Base-by-base conservation (phyloP, 441 rosid species). In the Populus hybrid region DNA sequence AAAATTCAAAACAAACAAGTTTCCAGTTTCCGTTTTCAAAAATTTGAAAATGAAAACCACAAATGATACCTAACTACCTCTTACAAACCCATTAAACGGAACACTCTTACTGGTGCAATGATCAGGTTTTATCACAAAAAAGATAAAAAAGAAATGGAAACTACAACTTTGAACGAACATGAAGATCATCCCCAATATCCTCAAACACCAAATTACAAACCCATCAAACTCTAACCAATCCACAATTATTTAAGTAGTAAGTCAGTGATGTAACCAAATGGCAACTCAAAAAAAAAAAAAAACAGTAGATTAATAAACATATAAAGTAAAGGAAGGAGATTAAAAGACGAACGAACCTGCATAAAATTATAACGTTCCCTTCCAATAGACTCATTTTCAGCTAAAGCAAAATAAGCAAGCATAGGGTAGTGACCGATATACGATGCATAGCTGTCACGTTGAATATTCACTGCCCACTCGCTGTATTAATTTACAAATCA, bases 381-480 rank as follows among this genome's bases (percentile, higher is more conserved):
- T 18, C 95, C 98, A 82, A 95, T 90, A n/a, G 98, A 94, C 83
- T 94, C 98, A 30, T 94, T 95, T 77, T 94, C 97, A 12, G 99
- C 97, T 10, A 93, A 83, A 36, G 99, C 94, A 77, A 95, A 93
- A 86, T 86, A 95, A 30, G 98, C 88, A 81, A 93, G 81, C 77
- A 95, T 83, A 0, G 97, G 94, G 82, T 91, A 92, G 80, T 93
- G 99, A 21, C 99, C 99, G 16, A 92, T 59, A 85, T 95, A 95
- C 0, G 98, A 95, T 32, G 98, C 99, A 84, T 86, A 95, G 80
- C 99, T 95, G 82, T 93, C 98, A 6, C 98, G 90, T 82, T 95
- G 97, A 63, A 95, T 92, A 79, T 95, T 94, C 88, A 94, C 97
- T 0, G 94, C 97, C 95, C 97, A 95, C 80, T 94, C 99, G 69